Percentiles rank a stretch among this genome's conserved stretches.
phyloP scores from a whole-genome alignment of 2,329 filamentous ascomycete species.

The Hirsutella minnesotensis region DNA sequence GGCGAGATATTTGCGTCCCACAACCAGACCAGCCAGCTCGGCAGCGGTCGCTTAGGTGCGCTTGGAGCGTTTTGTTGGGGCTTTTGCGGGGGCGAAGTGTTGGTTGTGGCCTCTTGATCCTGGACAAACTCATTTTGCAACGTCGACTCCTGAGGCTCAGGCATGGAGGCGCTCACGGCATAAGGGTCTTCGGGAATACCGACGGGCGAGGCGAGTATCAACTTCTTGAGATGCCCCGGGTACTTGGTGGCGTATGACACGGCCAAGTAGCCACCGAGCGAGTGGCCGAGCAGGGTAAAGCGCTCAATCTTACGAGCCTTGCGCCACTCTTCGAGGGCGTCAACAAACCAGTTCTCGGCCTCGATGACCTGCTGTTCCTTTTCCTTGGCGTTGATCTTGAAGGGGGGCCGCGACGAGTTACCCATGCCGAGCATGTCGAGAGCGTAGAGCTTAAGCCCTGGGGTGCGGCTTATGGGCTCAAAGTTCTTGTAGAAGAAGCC shows the following conservation, averaged over 20 bases:
- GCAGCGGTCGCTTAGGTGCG: conserved; percentile 45
- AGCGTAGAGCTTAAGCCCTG: conserved; percentile 82
- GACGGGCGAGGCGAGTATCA: conserved; percentile 88
- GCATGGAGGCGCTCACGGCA: conserved; percentile 69
- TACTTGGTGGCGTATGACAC: conserved; percentile 95
- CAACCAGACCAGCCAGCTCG: conserved; percentile 81
- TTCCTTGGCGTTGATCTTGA: conserved; percentile 75
- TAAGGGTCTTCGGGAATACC: conserved; percentile 92
- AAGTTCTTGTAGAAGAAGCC: conserved; percentile 99
- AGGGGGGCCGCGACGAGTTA: conserved; percentile 70
- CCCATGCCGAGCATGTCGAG: conserved; percentile 96
- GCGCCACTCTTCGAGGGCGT: conserved; percentile 93
- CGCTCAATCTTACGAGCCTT: conserved; percentile 77
- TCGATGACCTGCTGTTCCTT: conserved; percentile 71
- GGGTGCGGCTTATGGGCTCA: conserved; percentile 66
- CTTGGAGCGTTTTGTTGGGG: conserved; percentile 17
- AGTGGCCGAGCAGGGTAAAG: conserved; percentile 89
- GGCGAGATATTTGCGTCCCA: conserved; percentile 97
- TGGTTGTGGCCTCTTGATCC: conserved; percentile 46
- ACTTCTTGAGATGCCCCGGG: conserved; percentile 85
- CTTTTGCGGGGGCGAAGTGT: conserved; percentile 6
- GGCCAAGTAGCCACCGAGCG: conserved; percentile 86
- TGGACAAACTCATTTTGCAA: conserved; percentile 70
- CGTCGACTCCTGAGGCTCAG: conserved; percentile 62
- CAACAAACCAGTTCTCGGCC: conserved; percentile 91